Evolutionary conservation across 1,284 basidiomycete species (phyloP), one percentile per base, ranked within the genome.

Genomic region (Athelia psychrophila): DNA sequence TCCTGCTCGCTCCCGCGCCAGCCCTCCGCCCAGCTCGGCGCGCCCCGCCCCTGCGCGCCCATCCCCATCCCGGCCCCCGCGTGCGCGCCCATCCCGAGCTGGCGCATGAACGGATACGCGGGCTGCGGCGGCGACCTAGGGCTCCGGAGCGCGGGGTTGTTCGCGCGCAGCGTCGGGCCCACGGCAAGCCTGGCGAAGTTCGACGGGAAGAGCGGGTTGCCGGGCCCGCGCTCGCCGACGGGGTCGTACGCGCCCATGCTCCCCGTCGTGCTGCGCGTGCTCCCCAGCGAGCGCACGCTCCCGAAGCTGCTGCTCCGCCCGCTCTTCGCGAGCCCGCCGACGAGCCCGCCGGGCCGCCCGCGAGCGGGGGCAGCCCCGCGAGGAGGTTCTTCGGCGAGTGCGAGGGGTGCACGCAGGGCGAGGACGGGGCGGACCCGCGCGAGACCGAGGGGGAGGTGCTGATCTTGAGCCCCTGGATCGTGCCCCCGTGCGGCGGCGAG

Each of bases 121-220:
- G 9, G 44, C 12, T 22, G 22, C 42, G 20, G 20, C 42, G 48
- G 15, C n/a, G n/a, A n/a, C n/a, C n/a, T n/a, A 6, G 23, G n/a
- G 8, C 8, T 20, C 48, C 13, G 33, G 18, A 25, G 45, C 20
- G 22, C 49, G 12, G 57, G 76, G 57, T 59, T 84, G 83, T 78
- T 80, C 19, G 77, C 75, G 16, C 71, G 67, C 58, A 87, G 66
- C 13, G 83, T 84, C 33, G 84, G 84, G 23, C 75, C 76, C 19
- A 74, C 58, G 23, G 79, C 76, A 54, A 88, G 66, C 51, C 78
- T 74, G 35, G 85, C 79, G 65, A 88, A 88, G 62, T 76, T 80
- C 54, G 75, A 83, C 10, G 81, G 84, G 66, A 88, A 88, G 12
- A 88, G 66, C 9, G 86, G 86, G 55, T 81, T 78, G 0, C 84